Base-by-base conservation (phyloP, 2,329 filamentous ascomycete species). In the Exophiala spinifera region DNA sequence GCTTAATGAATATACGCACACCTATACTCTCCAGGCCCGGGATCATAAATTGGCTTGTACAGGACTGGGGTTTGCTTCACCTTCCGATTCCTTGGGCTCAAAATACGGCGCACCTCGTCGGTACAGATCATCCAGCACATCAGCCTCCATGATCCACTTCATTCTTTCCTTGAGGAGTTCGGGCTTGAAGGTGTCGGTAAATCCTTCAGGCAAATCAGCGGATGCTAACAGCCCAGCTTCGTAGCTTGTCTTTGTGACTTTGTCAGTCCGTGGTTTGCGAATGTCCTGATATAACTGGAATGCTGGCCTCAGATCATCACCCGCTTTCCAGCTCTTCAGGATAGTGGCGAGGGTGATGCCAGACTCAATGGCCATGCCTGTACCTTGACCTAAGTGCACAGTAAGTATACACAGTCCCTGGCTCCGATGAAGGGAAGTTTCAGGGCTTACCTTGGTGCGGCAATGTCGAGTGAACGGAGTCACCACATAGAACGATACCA, bases 81-180 rank as follows among this genome's bases (percentile, higher is more conserved):
- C 7, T 3, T 40, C 15, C 20, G 34, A 14, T 4, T 3, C 37
- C 15, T 40, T 15, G 11, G 20, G 11, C 37, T 20, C 37, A 28
- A 66, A 44, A 37, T 48, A 49, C 11, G 54, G 56, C 6, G 58
- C 63, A 3, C 65, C 64, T 46, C 60, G 62, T 33, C 6, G 11
- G 42, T 59, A 59, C 49, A 70, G 53, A 36, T 71, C 66, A 13
- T 62, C 65, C 39, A 71, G 51, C 7, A 71, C 59, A 57, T 69
- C 65, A 40, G 67, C 70, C 51, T 70, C 68, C 68, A 70, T 70
- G 34, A 70, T 65, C 67, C 68, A 71, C 56, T 56, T 66, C 68
- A 70, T 70, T 1, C 67, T 63, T 56, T 70, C 67, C 23, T 46
- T 54, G 23, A 70, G 37, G 17, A 60, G 58, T 10, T 59, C 49